Conservation (phyloP, 371 early-diverging fungal species). For the Rhizomucor pusillus region DNA sequence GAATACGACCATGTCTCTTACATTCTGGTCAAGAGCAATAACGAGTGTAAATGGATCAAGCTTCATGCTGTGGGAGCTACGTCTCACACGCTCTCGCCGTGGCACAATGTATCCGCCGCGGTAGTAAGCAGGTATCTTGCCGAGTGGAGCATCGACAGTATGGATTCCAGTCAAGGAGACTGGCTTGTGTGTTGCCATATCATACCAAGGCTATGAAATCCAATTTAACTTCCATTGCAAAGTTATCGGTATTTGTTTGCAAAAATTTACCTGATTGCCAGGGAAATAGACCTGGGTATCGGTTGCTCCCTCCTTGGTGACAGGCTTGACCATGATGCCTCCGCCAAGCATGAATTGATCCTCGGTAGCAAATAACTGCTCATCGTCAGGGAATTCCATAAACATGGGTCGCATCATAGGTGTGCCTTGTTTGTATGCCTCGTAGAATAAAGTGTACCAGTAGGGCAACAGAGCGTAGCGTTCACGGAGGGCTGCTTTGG, state of each 20-base stretch:
- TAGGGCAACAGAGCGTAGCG: slow-evolving; percentile 81
- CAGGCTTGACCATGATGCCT: slow-evolving; percentile 76
- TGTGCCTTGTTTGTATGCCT: slow-evolving; percentile 60
- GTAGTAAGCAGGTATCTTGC: slow-evolving; percentile 78
- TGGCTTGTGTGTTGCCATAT: slow-evolving; percentile 54
- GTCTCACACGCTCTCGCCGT: slow-evolving; percentile 82
- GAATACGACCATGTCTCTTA: slow-evolving; percentile 7
- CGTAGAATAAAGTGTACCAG: slow-evolving; percentile 81
- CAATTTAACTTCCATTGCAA: too few relatives aligned
- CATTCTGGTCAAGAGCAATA: slow-evolving; percentile 67
- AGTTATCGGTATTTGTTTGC: neutral
- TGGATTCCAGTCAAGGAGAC: slow-evolving; percentile 45
- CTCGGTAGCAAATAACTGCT: slow-evolving; percentile 67
- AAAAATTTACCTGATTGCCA: slow-evolving; percentile 26
- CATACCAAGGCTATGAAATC: slow-evolving; percentile 71
- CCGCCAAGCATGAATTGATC: slow-evolving; percentile 85
- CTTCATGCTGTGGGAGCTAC: slow-evolving; percentile 77
- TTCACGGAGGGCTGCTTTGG: slow-evolving; percentile 68
- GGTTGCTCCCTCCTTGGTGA: slow-evolving; percentile 53
- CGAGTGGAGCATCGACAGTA: slow-evolving; percentile 65
- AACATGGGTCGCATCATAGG: slow-evolving; percentile 88
- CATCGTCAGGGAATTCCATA: slow-evolving; percentile 77
- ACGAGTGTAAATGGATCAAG: slow-evolving; percentile 91
- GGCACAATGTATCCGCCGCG: slow-evolving; percentile 89
- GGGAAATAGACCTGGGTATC: slow-evolving; percentile 72